Conservation (phyloP, 2,329 filamentous ascomycete species). For the Celoporthe dispersa region DNA sequence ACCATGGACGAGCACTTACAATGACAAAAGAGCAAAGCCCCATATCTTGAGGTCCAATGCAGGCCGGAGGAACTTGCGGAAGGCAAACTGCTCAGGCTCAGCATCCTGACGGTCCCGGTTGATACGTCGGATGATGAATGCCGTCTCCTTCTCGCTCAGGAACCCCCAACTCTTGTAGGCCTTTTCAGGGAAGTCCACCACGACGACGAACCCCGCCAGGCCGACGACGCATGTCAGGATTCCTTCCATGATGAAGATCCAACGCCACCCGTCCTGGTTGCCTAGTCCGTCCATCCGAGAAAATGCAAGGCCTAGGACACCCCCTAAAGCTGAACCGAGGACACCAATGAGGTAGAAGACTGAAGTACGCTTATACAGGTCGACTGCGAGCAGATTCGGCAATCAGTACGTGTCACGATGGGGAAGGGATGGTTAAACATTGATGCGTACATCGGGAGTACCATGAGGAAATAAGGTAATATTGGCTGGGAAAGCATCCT, state of each 20-base stretch:
- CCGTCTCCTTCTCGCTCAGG: conserved; percentile 53
- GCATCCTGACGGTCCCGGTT: conserved; percentile 62
- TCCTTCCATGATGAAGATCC: conserved; percentile 66
- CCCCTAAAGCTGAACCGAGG: conserved; percentile 67
- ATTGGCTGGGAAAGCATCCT: conserved; percentile 20
- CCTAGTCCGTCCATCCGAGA: conserved; percentile 66
- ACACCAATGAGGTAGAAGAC: conserved; percentile 72
- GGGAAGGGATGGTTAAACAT: neutral
- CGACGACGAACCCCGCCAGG: conserved; percentile 56
- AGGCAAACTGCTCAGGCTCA: conserved; percentile 56
- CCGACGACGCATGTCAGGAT: conserved; percentile 58
- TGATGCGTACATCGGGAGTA: conserved; percentile 2
- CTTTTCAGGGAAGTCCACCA: conserved; percentile 68
- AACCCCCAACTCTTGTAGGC: conserved; percentile 56
- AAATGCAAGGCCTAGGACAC: conserved; percentile 71
- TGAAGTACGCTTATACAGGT: conserved; percentile 71
- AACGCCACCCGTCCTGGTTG: conserved; percentile 64
- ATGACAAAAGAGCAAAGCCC: conserved; percentile 64
- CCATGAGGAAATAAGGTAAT: conserved; percentile 11
- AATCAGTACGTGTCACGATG: neutral
- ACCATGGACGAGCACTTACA: conserved; percentile 53
- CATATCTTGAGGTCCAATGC: conserved; percentile 62
- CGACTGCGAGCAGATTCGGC: conserved; percentile 46
- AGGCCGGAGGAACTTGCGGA: conserved; percentile 50
- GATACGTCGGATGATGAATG: conserved; percentile 58